Evolutionary conservation across 345 rosid genomes (phyloP), one percentile per base, ranked within the genome.

Genomic region (Salix arbutifolia): DNA sequence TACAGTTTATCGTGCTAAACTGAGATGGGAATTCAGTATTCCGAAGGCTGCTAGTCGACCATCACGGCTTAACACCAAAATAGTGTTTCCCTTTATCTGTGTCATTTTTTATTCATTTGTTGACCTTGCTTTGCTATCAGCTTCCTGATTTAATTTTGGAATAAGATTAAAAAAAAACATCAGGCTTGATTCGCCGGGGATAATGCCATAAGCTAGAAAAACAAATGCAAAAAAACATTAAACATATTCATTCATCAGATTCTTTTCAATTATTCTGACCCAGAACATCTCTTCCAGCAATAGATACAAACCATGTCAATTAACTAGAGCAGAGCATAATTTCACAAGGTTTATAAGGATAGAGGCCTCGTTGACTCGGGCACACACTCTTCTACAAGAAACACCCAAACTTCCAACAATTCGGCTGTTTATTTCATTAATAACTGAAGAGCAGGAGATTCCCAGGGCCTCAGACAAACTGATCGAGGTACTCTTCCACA

Each of bases 401-500:
- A 16, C 56, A 73, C 14, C 40, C 76, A 73, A 11, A 58, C 30
- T 26, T 40, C 25, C 13, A 65, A 31, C 42, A 7, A 67, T 53
- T 33, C 21, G 52, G 10, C 33, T 66, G 1, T 18, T 62, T 44
- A 46, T 46, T 40, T 25, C 18, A 35, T 31, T 16, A 23, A 23
- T 16, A 56, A 58, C 17, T 6, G 40, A 1, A 16, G 4, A 8
- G 4, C 8, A 37, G 19, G 23, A 23, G 53, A 31, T 40, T 25
- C 37, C 37, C 16, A 65, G 38, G 48, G 5, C 64, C 44, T 70
- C 67, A 77, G 19, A 69, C 71, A 30, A 65, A 67, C 21, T 62
- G 74, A 17, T 70, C 73, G 30, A 81, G 78, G n/a, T 33, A 77
- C 48, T 77, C 78, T 21, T 74, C 79, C 35, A 78, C 61, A 3